Percentiles rank a stretch among this genome's conserved stretches.
phyloP scores from a whole-genome alignment of 768 basidiomycete genomes.

The Mycena chlorophos region DNA sequence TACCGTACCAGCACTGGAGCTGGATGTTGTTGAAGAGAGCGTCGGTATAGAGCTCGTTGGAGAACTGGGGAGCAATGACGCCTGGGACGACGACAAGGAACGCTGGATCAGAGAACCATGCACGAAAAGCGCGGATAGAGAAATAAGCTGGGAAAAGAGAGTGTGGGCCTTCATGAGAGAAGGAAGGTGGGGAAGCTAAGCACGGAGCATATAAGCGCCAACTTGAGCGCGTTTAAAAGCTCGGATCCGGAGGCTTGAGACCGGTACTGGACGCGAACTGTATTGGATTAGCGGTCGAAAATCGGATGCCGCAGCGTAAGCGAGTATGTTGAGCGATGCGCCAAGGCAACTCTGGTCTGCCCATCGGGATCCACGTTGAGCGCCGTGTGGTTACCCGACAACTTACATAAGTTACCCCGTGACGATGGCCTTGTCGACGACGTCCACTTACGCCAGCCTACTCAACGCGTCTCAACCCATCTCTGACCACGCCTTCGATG shows the following conservation, averaged over 20 bases:
- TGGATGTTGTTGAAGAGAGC: background rate
- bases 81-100: constrained; percentile 33
- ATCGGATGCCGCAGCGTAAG: no score
- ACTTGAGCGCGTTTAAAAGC: no score
- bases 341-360: no score
- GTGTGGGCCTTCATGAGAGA: background rate
- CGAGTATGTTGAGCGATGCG: no score
- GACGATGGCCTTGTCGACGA: no score
- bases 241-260: no score
- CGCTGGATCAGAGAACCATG: background rate
- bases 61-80: constrained; percentile 48
- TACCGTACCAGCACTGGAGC: no score
- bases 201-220: background rate
- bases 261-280: no score
- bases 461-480: background rate
- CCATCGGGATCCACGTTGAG: no score
- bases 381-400: no score
- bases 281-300: no score
- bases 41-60: constrained; percentile 31
- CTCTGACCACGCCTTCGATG: background rate
- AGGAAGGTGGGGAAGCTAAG: background rate
- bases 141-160: background rate
- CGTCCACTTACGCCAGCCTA: background rate
- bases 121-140: background rate
- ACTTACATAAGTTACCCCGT: no score